Conservation (phyloP, 1,284 basidiomycete species). For the Mycosarcoma maydis region DNA sequence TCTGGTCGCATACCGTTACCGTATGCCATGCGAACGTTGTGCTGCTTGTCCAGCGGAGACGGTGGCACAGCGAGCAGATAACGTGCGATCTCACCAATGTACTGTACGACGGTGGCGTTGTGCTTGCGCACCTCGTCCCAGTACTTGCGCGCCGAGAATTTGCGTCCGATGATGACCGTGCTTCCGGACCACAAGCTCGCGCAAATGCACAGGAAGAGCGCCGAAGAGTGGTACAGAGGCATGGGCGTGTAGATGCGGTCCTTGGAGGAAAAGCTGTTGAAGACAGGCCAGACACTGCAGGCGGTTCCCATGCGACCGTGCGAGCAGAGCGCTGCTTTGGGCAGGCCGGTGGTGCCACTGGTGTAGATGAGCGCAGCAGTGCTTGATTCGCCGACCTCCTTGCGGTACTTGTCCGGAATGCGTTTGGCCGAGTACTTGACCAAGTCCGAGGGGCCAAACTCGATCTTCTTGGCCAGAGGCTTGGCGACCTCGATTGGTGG, state of each 20-base stretch:
- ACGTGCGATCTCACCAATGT: conserved; percentile 67
- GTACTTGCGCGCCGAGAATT: conserved; percentile 66
- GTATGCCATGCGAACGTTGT: conserved; percentile 67
- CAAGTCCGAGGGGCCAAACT: conserved; percentile 50
- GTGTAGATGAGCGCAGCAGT: conserved; percentile 61
- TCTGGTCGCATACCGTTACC: conserved; percentile 67
- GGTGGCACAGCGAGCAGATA: conserved; percentile 66
- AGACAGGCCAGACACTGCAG: conserved; percentile 51
- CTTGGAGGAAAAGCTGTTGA: conserved; percentile 47
- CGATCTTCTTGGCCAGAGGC: conserved; percentile 33
- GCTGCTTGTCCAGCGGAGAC: conserved; percentile 62
- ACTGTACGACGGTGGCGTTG: conserved; percentile 66
- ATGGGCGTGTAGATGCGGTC: conserved; percentile 67
- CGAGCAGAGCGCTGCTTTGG: conserved; percentile 66
- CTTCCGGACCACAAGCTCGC: conserved; percentile 54
- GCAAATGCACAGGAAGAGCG: conserved; percentile 64
- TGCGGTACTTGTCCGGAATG: conserved; percentile 43
- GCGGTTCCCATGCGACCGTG: conserved; percentile 64
- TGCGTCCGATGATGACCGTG: conserved; percentile 67
- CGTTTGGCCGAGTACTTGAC: conserved; percentile 42
- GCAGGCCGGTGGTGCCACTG: conserved; percentile 61
- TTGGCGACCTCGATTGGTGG: conserved; percentile 18
- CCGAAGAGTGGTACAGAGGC: conserved; percentile 65
- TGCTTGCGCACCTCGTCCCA: conserved; percentile 64
- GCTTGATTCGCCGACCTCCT: conserved; percentile 38